phyloP scores from a whole-genome alignment of 2,329 filamentous ascomycete species.

The Plenodomus biglobosus region DNA sequence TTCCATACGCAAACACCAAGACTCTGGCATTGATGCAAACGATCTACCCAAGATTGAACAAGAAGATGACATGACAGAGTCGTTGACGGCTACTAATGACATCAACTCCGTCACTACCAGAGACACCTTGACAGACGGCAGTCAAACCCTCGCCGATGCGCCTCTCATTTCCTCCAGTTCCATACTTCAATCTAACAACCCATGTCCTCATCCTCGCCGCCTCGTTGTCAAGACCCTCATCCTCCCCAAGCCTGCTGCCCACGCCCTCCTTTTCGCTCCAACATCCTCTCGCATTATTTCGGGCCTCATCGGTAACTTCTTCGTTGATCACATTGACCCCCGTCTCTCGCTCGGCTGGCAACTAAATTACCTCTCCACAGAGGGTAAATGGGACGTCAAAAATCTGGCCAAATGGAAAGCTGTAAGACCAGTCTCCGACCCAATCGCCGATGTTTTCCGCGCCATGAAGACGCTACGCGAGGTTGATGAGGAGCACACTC shows the following conservation, averaged over 20 bases:
- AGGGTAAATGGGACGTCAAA: conserved; percentile 98
- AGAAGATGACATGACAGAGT: conserved; percentile 15
- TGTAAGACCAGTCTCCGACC: conserved; percentile 73
- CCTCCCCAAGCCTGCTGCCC: conserved; percentile 75
- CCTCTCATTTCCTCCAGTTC: conserved; percentile 5
- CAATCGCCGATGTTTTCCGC: conserved; percentile 77
- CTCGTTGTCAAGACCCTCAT: conserved; percentile 66
- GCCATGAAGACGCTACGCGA: conserved; percentile 93
- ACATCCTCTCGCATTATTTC: conserved; percentile 73
- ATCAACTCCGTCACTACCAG: conserved; percentile 21
- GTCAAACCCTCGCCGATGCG: conserved; percentile 15
- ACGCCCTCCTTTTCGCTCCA: conserved; percentile 81
- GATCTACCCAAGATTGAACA: conserved; percentile 29
- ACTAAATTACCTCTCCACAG: conserved; percentile 80
- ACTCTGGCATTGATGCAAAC: conserved; percentile 37
- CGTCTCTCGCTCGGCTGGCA: conserved; percentile 87
- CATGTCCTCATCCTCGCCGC: conserved; percentile 30
- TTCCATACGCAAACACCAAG: conserved; percentile 34
- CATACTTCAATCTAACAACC: conserved; percentile 7
- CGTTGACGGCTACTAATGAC: conserved; percentile 18
- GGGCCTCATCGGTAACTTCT: conserved; percentile 80
- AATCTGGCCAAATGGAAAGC: conserved; percentile 90
- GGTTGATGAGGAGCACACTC: conserved; percentile 80
- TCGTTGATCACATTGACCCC: conserved; percentile 71
- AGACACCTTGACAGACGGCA: conserved; percentile 40